Percentiles rank a stretch among this genome's conserved stretches.
Conservation (phyloP, 495 filamentous ascomycete species). For the Penicillium paxilli region DNA sequence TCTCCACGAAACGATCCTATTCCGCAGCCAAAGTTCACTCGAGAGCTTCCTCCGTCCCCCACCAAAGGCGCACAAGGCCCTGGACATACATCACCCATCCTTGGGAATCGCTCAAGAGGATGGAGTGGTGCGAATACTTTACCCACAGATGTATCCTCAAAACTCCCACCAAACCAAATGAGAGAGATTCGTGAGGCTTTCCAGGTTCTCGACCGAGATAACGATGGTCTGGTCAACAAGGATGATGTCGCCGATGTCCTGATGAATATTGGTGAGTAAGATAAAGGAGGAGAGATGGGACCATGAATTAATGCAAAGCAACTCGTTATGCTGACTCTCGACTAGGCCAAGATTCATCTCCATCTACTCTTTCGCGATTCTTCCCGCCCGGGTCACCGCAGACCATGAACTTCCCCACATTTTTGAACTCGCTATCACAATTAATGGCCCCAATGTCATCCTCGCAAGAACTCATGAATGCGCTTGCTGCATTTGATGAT, state of each 20-base stretch:
- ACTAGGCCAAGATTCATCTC: constrained; percentile 56
- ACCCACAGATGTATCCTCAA: constrained; percentile 55
- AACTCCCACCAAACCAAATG: constrained; percentile 66
- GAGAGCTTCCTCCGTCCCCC: constrained; percentile 44
- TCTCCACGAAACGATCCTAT: constrained; percentile 32
- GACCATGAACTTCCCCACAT: constrained; percentile 78
- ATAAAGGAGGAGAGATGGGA: not conserved
- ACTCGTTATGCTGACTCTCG: constrained; percentile 4
- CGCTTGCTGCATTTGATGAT: constrained; percentile 93
- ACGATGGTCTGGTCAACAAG: constrained; percentile 70
- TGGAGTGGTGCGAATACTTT: constrained; percentile 11
- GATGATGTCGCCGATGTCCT: constrained; percentile 82
- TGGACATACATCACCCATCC: constrained; percentile 25
- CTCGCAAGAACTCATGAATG: constrained; percentile 74
- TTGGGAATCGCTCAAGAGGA: constrained; percentile 27
- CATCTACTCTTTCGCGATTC: constrained; percentile 66
- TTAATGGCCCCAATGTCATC: constrained; percentile 72
- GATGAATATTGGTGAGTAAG: constrained; percentile 63
- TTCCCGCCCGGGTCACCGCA: constrained; percentile 68
- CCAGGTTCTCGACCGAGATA: constrained; percentile 80
- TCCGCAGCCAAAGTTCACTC: constrained; percentile 40
- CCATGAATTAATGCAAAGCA: not conserved
- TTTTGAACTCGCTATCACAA: constrained; percentile 73
- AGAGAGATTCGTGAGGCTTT: constrained; percentile 81
- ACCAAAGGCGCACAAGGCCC: constrained; percentile 39